Evolutionary conservation across 805 yeast species (phyloP).

Genomic region (Candida vaughaniae): DNA sequence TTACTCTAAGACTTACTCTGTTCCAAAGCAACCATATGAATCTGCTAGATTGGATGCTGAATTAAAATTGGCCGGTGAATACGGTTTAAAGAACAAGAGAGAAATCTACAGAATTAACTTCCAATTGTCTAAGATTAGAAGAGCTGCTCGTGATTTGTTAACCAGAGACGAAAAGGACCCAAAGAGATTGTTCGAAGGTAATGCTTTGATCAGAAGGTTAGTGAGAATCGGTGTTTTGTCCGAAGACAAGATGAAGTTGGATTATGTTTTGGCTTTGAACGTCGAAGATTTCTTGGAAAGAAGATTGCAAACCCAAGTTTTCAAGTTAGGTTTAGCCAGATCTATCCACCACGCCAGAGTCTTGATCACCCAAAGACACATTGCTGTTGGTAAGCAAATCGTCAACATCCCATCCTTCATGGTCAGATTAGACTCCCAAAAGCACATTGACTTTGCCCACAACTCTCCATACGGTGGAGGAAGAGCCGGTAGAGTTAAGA

Average conservation of each 20-base stretch:
- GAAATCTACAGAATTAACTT: conserved; percentile 99
- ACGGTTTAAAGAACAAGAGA: conserved; percentile 99
- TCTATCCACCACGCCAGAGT: conserved; percentile 99
- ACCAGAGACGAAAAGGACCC: conserved; percentile 99
- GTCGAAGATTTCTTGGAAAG: conserved; percentile 99
- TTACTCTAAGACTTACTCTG: conserved; percentile 98
- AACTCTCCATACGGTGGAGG: conserved; percentile 99
- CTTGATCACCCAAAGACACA: conserved; percentile 97
- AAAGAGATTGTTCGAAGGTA: conserved; percentile 99
- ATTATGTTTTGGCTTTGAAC: conserved; percentile 98
- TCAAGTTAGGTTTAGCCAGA: conserved; percentile 99
- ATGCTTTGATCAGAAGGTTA: conserved; percentile 99
- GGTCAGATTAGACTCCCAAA: conserved; percentile 99
- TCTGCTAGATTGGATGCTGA: conserved; percentile 99
- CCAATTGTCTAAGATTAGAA: conserved; percentile 99
- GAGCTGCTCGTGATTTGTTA: conserved; percentile 99
- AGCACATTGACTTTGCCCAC: conserved; percentile 99
- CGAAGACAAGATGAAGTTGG: conserved; percentile 99
- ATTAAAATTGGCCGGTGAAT: conserved; percentile 99
- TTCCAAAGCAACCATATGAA: conserved; percentile 99
- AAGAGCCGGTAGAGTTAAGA: conserved; percentile 99
- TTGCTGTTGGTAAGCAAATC: conserved; percentile 99
- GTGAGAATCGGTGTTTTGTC: conserved; percentile 98
- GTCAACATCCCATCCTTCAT: conserved; percentile 99
- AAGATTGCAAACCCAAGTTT: conserved; percentile 99